These are phyloP conservation scores for Chalaropsis ovoidea DNA, from an alignment of 2,329 filamentous ascomycete species.

Conservation along the genomic window DNA sequence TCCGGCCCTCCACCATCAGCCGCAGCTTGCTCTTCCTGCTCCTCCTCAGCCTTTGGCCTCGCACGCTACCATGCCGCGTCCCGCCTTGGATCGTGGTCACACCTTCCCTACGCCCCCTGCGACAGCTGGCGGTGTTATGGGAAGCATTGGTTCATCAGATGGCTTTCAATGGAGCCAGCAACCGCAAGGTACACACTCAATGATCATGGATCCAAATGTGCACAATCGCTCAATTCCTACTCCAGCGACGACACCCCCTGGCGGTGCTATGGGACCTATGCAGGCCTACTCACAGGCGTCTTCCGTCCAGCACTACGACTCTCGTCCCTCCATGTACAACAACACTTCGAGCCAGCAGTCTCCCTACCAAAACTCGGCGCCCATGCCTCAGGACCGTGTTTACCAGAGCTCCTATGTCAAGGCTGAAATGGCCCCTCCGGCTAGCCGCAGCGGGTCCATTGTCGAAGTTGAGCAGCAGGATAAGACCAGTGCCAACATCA, in stretches of 20 bases:
- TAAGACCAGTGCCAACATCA: conserved; percentile 59
- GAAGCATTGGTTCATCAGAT: conserved; percentile 61
- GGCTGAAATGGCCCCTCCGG: conserved; percentile 78
- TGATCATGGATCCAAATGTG: conserved; percentile 72
- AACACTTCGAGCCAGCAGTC: conserved; percentile 57
- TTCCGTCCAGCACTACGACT: conserved; percentile 59
- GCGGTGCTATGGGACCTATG: conserved; percentile 64
- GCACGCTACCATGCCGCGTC: conserved; percentile 63
- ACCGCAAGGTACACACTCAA: conserved; percentile 54
- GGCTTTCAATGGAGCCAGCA: conserved; percentile 65
- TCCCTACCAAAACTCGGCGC: conserved; percentile 56
- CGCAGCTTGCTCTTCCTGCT: conserved; percentile 49
- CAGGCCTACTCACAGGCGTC: conserved; percentile 57
- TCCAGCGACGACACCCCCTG: conserved; percentile 83
- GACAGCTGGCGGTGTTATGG: conserved; percentile 77
- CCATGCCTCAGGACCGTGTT: conserved; percentile 52
- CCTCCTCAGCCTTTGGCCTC: conserved; percentile 49
- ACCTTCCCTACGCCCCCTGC: conserved; percentile 91
- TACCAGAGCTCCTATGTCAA: conserved; percentile 66
- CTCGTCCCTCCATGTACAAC: conserved; percentile 67
- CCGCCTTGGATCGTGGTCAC: conserved; percentile 71
- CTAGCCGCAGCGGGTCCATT: conserved; percentile 38
- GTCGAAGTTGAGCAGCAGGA: conserved; percentile 35
- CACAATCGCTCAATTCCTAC: conserved; percentile 80
- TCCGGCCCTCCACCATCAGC: conserved; percentile 57